phyloP scores from a whole-genome alignment of 2,329 filamentous ascomycete genomes.

The Fusarium haematococcum region DNA sequence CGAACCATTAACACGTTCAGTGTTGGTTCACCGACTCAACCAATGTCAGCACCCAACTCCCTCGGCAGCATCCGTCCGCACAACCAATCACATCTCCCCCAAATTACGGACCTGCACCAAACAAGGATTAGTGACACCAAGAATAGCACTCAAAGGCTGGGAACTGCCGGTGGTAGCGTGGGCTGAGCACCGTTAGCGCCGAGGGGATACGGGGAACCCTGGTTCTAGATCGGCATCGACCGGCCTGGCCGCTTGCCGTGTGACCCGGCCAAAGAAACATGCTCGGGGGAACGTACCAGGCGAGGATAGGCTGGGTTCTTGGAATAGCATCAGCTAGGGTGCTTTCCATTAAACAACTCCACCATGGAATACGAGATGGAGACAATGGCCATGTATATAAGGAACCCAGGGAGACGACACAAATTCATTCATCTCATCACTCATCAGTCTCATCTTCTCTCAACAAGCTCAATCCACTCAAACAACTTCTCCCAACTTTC shows the following conservation, averaged over 20 bases:
- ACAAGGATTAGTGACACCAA: background rate
- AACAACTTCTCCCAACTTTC: background rate
- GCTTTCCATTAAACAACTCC: background rate
- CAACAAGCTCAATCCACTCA: background rate
- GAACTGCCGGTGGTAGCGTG: background rate
- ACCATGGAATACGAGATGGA: background rate
- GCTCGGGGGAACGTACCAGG: background rate
- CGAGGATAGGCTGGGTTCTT: background rate
- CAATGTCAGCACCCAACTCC: background rate
- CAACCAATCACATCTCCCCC: background rate
- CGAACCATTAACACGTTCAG: background rate
- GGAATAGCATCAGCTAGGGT: background rate
- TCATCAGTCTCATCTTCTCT: constrained; percentile 1
- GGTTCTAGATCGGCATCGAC: background rate
- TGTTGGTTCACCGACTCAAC: background rate
- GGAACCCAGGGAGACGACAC: background rate
- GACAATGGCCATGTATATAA: background rate
- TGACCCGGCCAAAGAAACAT: background rate
- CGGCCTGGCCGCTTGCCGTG: background rate
- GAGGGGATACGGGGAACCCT: background rate
- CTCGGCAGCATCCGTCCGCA: background rate
- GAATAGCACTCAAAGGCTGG: background rate
- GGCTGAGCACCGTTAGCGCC: background rate
- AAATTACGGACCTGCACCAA: background rate
- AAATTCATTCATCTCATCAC: background rate